These are phyloP conservation scores for Geum urbanum DNA, from an alignment of 306 rosid species.

Conservation along the genomic window DNA sequence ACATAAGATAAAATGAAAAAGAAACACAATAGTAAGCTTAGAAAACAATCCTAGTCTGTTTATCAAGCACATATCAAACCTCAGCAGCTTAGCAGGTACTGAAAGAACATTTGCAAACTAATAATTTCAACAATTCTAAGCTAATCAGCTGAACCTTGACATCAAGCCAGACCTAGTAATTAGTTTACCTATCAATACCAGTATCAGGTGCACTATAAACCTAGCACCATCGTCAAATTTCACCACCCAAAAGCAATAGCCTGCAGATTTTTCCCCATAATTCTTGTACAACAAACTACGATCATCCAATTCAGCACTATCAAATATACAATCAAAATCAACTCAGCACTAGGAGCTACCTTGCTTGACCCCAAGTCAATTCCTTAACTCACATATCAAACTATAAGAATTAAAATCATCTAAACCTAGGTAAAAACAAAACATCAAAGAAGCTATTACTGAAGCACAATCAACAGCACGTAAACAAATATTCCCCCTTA, in stretches of 20 bases:
- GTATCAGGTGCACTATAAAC: not conserved
- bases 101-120: not conserved
- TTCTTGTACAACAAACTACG: not conserved
- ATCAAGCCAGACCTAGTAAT: no score
- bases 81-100: no score
- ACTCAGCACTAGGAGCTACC: conserved; percentile 11
- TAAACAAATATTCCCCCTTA: no score
- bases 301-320: not conserved
- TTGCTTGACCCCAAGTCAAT: conserved; percentile 17
- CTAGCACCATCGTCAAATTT: not conserved
- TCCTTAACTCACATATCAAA: not conserved
- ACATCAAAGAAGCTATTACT: not conserved
- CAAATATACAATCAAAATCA: no score
- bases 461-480: no score
- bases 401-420: not conserved
- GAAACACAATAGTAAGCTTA: not conserved
- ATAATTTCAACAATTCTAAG: conserved; percentile 1
- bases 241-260: not conserved
- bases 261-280: conserved; percentile 9
- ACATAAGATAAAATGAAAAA: not conserved
- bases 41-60: not conserved
- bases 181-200: no score
- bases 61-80: not conserved
- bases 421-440: not conserved
- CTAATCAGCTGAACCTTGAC: no score